These are phyloP conservation scores for Astrothelium subdiscretum DNA, from an alignment of 495 filamentous ascomycete species.

Conservation along the genomic window DNA sequence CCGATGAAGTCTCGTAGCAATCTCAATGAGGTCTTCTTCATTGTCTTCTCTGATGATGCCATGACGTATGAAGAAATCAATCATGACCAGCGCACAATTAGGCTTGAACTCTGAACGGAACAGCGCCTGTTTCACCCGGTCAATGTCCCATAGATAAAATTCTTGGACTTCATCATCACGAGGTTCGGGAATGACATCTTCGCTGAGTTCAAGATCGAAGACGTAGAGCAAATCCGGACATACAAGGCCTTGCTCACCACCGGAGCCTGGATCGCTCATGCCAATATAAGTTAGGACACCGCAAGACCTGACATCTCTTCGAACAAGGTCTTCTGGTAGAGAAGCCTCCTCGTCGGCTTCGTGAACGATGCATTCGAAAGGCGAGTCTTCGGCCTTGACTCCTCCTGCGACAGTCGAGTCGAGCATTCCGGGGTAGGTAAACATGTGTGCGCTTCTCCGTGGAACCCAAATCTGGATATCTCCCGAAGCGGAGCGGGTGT, in stretches of 20 bases:
- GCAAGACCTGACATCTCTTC: constrained; percentile 22
- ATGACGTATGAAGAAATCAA: constrained; percentile 47
- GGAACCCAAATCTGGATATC: constrained; percentile 41
- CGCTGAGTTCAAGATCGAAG: constrained; percentile 38
- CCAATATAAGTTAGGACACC: constrained; percentile 32
- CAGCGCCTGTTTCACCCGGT: constrained; percentile 36
- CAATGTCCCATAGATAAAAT: constrained; percentile 37
- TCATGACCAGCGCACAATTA: constrained; percentile 36
- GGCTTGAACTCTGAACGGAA: constrained; percentile 41
- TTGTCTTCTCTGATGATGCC: constrained; percentile 39
- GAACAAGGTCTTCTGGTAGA: constrained; percentile 23
- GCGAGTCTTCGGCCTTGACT: constrained; percentile 30
- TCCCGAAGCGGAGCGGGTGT: constrained; percentile 19
- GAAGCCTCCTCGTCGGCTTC: constrained; percentile 46
- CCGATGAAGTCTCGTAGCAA: constrained; percentile 37
- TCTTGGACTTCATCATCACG: constrained; percentile 42
- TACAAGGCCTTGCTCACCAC: constrained; percentile 27
- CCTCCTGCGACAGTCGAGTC: constrained; percentile 47
- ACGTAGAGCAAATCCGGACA: constrained; percentile 36
- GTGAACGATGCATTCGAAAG: constrained; percentile 39
- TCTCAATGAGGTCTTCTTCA: constrained; percentile 39
- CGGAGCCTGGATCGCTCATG: constrained; percentile 22
- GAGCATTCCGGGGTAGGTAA: constrained; percentile 42
- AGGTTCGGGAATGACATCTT: constrained; percentile 30
- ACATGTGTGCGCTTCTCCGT: constrained; percentile 32